Evolutionary conservation across 2,329 filamentous ascomycete species (phyloP).

Genomic region (Pseudogymnoascus sp.): DNA sequence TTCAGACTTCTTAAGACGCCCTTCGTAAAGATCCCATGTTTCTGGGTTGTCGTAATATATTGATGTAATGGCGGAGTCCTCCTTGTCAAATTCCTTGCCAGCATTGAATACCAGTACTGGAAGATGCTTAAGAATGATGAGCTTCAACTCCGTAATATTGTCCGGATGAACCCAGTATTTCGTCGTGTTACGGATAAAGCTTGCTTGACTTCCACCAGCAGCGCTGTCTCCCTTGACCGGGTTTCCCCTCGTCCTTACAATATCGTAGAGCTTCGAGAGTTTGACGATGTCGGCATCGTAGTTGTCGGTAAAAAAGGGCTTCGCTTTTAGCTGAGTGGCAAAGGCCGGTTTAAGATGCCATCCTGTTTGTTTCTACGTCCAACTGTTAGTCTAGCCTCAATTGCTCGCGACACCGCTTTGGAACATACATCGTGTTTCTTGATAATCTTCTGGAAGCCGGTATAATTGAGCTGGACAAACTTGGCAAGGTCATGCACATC

Average conservation of each 20-base stretch:
- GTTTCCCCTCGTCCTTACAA: constrained; percentile 86
- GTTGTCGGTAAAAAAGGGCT: constrained; percentile 98
- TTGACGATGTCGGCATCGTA: constrained; percentile 94
- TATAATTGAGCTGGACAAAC: constrained; percentile 97
- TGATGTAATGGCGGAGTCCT: constrained; percentile 91
- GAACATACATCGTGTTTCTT: constrained; percentile 90
- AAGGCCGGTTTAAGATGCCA: constrained; percentile 97
- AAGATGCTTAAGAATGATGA: constrained; percentile 95
- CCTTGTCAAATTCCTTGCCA: constrained; percentile 87
- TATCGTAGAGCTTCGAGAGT: constrained; percentile 89
- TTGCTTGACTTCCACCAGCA: constrained; percentile 86
- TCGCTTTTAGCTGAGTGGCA: constrained; percentile 84
- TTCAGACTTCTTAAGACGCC: constrained; percentile 93
- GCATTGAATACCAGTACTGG: constrained; percentile 96
- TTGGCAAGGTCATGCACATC: constrained; percentile 97
- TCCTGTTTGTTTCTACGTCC: constrained; percentile 72
- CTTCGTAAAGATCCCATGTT: constrained; percentile 89
- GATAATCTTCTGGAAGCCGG: constrained; percentile 98
- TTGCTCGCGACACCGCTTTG: background rate
- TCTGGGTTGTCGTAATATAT: constrained; percentile 97
- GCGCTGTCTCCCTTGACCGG: constrained; percentile 86
- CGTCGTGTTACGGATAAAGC: constrained; percentile 92
- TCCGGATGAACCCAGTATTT: constrained; percentile 99
- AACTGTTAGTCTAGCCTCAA: background rate
- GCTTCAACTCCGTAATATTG: constrained; percentile 95